Conservation (phyloP, 2,329 filamentous ascomycete species). For the Botrytis medusae region DNA sequence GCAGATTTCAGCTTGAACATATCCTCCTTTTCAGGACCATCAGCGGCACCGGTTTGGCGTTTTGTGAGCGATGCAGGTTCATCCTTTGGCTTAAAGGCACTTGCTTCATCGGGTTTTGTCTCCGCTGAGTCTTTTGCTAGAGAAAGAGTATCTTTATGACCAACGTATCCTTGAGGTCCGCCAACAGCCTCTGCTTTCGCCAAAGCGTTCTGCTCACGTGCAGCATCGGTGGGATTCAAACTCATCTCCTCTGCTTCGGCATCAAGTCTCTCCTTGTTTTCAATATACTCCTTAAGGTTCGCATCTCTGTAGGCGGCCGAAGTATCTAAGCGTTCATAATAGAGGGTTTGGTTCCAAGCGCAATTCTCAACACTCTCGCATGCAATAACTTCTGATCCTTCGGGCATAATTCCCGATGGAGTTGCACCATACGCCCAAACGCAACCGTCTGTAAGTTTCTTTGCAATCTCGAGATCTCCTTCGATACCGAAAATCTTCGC, state of each 20-base stretch:
- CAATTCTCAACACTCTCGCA: constrained; percentile 44
- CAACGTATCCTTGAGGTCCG: constrained; percentile 4
- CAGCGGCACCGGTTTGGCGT: constrained; percentile 12
- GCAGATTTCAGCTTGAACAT: constrained; percentile 24
- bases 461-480: constrained; percentile 61
- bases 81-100: constrained; percentile 6
- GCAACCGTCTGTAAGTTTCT: constrained; percentile 65
- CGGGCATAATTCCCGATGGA: constrained; percentile 64
- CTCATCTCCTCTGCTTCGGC: constrained; percentile 28
- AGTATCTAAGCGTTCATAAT: constrained; percentile 39
- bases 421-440: constrained; percentile 67
- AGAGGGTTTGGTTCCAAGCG: constrained; percentile 38
- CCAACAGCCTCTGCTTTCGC: constrained; percentile 7
- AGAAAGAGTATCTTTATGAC: not conserved
- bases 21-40: constrained; percentile 1
- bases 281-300: constrained; percentile 45
- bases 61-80: constrained; percentile 9
- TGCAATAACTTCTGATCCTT: constrained; percentile 49
- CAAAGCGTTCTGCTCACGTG: constrained; percentile 12
- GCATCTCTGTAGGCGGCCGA: constrained; percentile 45
- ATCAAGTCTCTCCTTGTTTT: constrained; percentile 44
- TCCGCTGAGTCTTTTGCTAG: not conserved
- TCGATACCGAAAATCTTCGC: constrained; percentile 60
- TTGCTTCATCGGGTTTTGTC: constrained; percentile 4
- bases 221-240: not conserved